Evolutionary conservation across 331 rosid genomes (phyloP).

Genomic region (Spiraea crenata): DNA sequence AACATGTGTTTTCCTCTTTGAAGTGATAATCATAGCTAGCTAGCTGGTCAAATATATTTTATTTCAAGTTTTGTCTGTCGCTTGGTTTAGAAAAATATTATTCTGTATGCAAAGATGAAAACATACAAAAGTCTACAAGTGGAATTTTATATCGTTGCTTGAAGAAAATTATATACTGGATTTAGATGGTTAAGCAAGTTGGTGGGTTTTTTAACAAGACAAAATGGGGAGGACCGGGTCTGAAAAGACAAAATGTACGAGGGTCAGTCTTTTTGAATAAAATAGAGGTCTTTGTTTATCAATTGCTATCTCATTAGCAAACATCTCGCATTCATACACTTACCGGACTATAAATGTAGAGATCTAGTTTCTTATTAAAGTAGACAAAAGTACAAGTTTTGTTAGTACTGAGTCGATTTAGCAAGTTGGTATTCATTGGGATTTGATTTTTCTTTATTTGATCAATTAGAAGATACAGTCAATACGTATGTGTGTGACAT

Average conservation of each 20-base stretch:
- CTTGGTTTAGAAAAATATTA: not conserved
- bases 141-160: not conserved
- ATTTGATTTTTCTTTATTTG: too few relatives aligned
- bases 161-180: not conserved
- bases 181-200: slow-evolving; percentile 1
- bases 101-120: not conserved
- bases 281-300: not conserved
- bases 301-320: not conserved
- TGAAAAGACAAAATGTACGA: not conserved
- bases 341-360: not conserved
- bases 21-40: not conserved
- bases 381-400: too few relatives aligned
- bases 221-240: not conserved
- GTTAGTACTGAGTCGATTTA: too few relatives aligned
- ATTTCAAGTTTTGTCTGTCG: not conserved
- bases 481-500: too few relatives aligned
- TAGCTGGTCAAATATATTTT: slow-evolving; percentile 28
- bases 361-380: not conserved
- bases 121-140: not conserved
- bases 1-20: slow-evolving; percentile 5
- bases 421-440: too few relatives aligned
- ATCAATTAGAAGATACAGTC: too few relatives aligned
- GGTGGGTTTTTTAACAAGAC: not conserved
- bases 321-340: not conserved
- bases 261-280: not conserved